These are phyloP conservation scores for Teratosphaeria gauchensis DNA, from an alignment of 2,329 filamentous ascomycete genomes.

Conservation along the genomic window DNA sequence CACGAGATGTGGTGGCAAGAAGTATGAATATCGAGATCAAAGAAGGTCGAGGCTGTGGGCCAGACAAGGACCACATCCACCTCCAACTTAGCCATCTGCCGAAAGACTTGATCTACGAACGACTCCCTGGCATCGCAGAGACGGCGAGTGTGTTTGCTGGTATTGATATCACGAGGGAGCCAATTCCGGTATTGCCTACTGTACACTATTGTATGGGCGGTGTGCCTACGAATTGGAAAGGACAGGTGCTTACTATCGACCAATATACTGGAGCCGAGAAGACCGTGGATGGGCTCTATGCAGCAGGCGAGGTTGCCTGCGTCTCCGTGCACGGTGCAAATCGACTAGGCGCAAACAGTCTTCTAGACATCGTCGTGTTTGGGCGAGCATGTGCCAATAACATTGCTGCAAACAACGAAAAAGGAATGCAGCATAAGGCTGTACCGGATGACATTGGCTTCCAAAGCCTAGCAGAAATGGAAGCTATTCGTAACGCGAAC, in stretches of 20 bases:
- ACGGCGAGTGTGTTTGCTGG: constrained; percentile 42
- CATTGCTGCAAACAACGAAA: constrained; percentile 31
- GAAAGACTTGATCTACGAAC: constrained; percentile 37
- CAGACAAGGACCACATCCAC: constrained; percentile 39
- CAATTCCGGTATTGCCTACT: constrained; percentile 42
- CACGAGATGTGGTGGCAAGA: constrained; percentile 38
- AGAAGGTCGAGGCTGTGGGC: constrained; percentile 37
- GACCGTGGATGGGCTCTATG: constrained; percentile 38
- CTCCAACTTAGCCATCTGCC: constrained; percentile 41
- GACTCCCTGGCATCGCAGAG: constrained; percentile 42
- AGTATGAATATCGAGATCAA: constrained; percentile 43
- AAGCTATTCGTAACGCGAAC: constrained; percentile 27
- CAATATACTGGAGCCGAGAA: constrained; percentile 28
- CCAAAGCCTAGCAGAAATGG: constrained; percentile 21
- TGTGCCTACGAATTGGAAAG: constrained; percentile 41
- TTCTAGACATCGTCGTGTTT: constrained; percentile 43
- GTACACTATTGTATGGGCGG: constrained; percentile 46
- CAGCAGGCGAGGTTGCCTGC: constrained; percentile 40
- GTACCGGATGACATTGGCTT: constrained; percentile 25
- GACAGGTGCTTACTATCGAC: constrained; percentile 36
- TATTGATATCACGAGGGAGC: constrained; percentile 40
- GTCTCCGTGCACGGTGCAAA: constrained; percentile 43
- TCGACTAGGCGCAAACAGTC: constrained; percentile 38
- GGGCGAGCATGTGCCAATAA: constrained; percentile 37
- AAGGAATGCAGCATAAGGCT: constrained; percentile 27